These are phyloP conservation scores for Pythium brachiatum DNA, from an alignment of 352 stramenopile genomes.

Conservation along the genomic window DNA sequence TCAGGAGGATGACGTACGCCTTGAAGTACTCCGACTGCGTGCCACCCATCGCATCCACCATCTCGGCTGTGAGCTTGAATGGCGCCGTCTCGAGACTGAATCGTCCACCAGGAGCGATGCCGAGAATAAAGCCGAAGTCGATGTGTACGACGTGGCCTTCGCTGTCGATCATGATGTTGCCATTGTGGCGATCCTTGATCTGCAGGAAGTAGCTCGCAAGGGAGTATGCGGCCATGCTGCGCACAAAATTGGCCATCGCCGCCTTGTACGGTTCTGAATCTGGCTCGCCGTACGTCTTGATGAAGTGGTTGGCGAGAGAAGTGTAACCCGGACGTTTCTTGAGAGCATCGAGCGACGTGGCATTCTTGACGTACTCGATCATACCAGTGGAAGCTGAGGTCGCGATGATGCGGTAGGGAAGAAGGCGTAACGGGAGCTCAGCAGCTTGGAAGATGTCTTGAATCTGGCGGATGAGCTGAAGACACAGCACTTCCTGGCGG, in stretches of 20 bases:
- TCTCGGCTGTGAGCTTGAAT: conserved; percentile 98
- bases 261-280: conserved; percentile 86
- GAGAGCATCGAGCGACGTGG: conserved; percentile 95
- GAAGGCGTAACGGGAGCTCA: conserved; percentile 92
- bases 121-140: conserved; percentile 99
- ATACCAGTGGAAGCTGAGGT: conserved; percentile 94
- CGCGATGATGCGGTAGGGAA: conserved; percentile 96
- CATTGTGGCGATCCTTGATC: conserved; percentile 99
- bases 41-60: conserved; percentile 97
- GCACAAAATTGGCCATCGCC: conserved; percentile 97
- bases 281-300: conserved; percentile 89
- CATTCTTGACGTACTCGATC: conserved; percentile 97
- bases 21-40: conserved; percentile 91
- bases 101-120: conserved; percentile 91
- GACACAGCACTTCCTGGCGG: conserved; percentile 96
- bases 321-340: conserved; percentile 90
- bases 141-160: conserved; percentile 98
- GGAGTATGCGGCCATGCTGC: conserved; percentile 97
- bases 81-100: conserved; percentile 97
- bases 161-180: conserved; percentile 99
- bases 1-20: conserved; percentile 97
- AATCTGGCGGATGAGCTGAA: conserved; percentile 96
- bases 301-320: conserved; percentile 89
- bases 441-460: conserved; percentile 95
- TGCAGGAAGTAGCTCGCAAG: conserved; percentile 97